Evolutionary conservation across 1,284 basidiomycete species (phyloP).

Genomic region (Leccinum solheimii): DNA sequence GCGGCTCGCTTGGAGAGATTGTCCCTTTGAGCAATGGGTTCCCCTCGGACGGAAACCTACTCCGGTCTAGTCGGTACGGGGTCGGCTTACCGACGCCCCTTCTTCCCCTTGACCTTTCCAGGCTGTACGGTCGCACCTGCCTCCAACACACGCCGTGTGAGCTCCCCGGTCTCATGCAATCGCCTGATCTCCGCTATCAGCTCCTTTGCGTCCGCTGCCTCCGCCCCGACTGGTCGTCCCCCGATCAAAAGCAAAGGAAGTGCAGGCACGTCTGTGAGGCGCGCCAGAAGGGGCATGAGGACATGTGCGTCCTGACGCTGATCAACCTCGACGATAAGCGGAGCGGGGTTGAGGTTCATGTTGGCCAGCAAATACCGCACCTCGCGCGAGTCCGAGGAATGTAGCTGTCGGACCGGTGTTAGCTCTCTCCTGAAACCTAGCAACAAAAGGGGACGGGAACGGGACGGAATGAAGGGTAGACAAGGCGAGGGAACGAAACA

Average conservation of each 20-base stretch:
- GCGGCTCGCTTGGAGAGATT: background rate
- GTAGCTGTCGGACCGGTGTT: conserved; percentile 42
- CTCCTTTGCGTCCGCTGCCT: conserved; percentile 37
- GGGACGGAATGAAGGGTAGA: conserved; percentile 4
- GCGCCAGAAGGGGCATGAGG: conserved; percentile 47
- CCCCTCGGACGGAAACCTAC: conserved; percentile 10
- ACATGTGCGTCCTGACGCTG: conserved; percentile 53
- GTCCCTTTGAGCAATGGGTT: background rate
- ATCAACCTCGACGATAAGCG: conserved; percentile 76
- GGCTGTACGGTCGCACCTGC: conserved; percentile 60
- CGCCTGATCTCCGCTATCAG: conserved; percentile 56
- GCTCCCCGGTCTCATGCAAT: conserved; percentile 51
- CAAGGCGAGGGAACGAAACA: background rate
- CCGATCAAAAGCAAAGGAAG: conserved; percentile 74
- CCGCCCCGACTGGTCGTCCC: conserved; percentile 56
- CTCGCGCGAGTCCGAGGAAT: conserved; percentile 66
- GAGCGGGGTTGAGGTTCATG: conserved; percentile 64
- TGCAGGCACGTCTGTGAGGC: conserved; percentile 55
- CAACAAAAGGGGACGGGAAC: background rate
- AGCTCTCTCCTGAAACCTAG: background rate
- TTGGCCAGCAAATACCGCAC: conserved; percentile 60
- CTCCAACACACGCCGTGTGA: conserved; percentile 51
- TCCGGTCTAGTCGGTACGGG: conserved; percentile 2
- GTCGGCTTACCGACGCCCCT: conserved; percentile 23
- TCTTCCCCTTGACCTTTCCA: conserved; percentile 55